Base-by-base conservation (phyloP, 257 asterid species). In the Ajuga chamaepitys region DNA sequence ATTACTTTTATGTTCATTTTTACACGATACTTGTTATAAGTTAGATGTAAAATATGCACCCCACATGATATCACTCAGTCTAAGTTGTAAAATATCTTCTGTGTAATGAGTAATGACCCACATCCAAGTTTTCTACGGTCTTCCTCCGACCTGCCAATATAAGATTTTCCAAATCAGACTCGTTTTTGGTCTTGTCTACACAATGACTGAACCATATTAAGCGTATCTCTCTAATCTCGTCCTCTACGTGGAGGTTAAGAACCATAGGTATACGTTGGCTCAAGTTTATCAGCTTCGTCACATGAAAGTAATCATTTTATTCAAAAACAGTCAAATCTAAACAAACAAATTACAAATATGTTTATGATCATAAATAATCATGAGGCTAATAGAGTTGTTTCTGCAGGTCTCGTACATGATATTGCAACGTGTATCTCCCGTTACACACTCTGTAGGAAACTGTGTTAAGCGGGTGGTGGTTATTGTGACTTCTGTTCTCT, bases 401-500 rank as follows among this genome's bases (percentile, higher is more conserved):
- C 40, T 67, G 75, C 91, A 92, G 95, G 93, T 92, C 50, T 80
- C 98, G 10, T 92, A 89, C 83, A 92, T 89, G 97, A 85, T 92
- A 73, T 70, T 92, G 81, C 93, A 87, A 78, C 88, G 97, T 34
- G 96, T 89, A 45, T 92, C 97, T 13, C 98, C 96, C 9, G 89
- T 92, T 40, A 89, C 96, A n/a, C 98, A 92, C 70, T 89, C 98
- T 3, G 97, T 92, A 12, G 95, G 91, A 45, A 92, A 92, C 82
- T 89, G 96, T 40, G 96, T 87, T 42, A 92, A 92, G 80, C 88
- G 97, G 28, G 97, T 89, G 65, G 98, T 87, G 59, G 97, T 89
- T 59, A 92, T 92, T 8, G 97, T 92, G 57, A 68, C 93, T 9
- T 87, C 98, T 6, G 97, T 92, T 56, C 75, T 92, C 73, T 87